Base-by-base conservation (phyloP, 176 grass and related monocot genomes). In the Zizania latifolia region DNA sequence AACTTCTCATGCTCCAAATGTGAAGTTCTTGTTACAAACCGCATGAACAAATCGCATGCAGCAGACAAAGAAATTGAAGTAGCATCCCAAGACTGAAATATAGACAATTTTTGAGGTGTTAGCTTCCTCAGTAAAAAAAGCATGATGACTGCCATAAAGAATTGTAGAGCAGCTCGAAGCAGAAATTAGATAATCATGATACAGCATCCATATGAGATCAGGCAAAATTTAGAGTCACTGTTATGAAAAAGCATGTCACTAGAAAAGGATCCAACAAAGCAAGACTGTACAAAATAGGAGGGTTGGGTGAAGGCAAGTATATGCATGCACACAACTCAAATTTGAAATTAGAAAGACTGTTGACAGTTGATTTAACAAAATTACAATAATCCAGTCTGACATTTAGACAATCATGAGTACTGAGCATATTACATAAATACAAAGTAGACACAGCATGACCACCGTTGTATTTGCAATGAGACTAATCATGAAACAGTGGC, bases 11-110 rank as follows among this genome's bases (percentile, higher is more conserved):
- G 93, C 77, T 94, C 95, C 71, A 98, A 64, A 58, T 93, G 91
- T 81, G 95, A 94, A 19, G 91, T 98, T 70, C 95, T 86, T 9
- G 95, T 98, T 30, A 98, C 95, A 82, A 94, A 98, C 74, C 91
- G 78, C 88, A 99, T 99, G 79, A 99, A 99, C 22, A 99, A 78
- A 81, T 94, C 91, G 74, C 95, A 99, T 40, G 90, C 95, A 48
- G 95, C 95, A 65, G 91, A 88, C 16, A 99, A 72, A 50, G 95
- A 99, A 76, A 99, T 99, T 38, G 95, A 99, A 45, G 91, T 94
- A 10, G 84, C 79, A 33, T 99, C 95, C 95, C 89, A 99, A 35
- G 95, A 99, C 91, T 99, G 86, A 76, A 72, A 88, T 55, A 51
- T 17, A 62, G 43, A 73, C 1, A 24, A 10, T 21, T 34, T 59